These are phyloP conservation scores for Apophysomyces elegans DNA, from an alignment of 371 early-diverging fungal species.

Conservation along the genomic window DNA sequence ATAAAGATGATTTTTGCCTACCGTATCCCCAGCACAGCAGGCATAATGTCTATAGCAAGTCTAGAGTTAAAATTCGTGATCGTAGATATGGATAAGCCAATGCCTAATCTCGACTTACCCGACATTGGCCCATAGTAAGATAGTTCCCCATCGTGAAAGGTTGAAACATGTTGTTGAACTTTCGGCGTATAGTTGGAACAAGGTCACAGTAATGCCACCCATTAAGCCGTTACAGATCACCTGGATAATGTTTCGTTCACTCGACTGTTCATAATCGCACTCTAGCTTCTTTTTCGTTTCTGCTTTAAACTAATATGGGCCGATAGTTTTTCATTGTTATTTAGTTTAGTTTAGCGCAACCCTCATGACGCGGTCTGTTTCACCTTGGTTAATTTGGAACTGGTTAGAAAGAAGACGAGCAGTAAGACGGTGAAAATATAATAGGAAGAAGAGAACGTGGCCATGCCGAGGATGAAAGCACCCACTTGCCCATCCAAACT, in stretches of 20 bases:
- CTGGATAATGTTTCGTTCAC: slow-evolving; percentile 70
- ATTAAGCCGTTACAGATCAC: slow-evolving; percentile 82
- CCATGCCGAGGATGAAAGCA: slow-evolving; percentile 75
- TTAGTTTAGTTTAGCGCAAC: too few relatives aligned
- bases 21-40: slow-evolving; percentile 88
- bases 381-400: slow-evolving; percentile 80
- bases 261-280: slow-evolving; percentile 53
- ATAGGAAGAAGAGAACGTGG: slow-evolving; percentile 69
- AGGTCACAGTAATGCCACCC: slow-evolving; percentile 67
- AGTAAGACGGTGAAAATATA: slow-evolving; percentile 66
- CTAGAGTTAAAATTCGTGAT: too few relatives aligned
- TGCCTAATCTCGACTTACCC: slow-evolving; percentile 40
- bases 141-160: slow-evolving; percentile 35
- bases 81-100: background rate
- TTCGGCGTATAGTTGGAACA: slow-evolving; percentile 56
- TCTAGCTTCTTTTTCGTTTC: slow-evolving; percentile 71
- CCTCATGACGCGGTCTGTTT: background rate
- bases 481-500: slow-evolving; percentile 73
- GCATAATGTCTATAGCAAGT: slow-evolving; percentile 68
- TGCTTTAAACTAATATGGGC: slow-evolving; percentile 60
- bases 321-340: too few relatives aligned
- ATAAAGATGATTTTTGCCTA: slow-evolving; percentile 20
- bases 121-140: slow-evolving; percentile 59
- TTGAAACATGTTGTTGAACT: slow-evolving; percentile 28
- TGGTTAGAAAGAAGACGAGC: slow-evolving; percentile 75